phyloP scores from a whole-genome alignment of 2,329 filamentous ascomycete genomes.

The Pseudocercospora musae region DNA sequence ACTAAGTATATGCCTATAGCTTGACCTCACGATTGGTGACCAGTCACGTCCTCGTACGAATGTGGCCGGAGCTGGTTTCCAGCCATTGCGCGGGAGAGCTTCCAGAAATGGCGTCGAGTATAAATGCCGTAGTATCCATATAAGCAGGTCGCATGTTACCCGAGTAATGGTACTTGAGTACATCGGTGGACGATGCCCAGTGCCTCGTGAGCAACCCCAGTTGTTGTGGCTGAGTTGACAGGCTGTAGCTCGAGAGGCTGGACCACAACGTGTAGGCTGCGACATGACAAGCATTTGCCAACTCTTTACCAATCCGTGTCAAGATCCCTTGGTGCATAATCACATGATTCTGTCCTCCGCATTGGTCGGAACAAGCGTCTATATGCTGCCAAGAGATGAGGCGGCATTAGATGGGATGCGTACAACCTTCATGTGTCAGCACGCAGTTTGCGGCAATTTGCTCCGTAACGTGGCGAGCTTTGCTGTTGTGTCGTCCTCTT shows the following conservation, averaged over 20 bases:
- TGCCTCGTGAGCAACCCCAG: slow-evolving; percentile 1
- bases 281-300: neutral
- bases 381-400: neutral
- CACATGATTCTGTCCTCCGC: neutral
- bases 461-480: neutral
- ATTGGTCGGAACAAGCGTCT: neutral
- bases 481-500: neutral
- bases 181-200: neutral
- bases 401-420: neutral
- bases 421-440: neutral
- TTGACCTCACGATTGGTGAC: neutral
- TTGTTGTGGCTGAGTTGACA: neutral
- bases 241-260: neutral
- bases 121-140: neutral
- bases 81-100: neutral
- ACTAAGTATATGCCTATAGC: neutral
- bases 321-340: neutral
- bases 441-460: neutral
- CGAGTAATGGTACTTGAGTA: neutral
- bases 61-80: neutral
- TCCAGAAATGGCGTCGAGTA: neutral
- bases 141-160: slow-evolving; percentile 1
- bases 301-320: neutral
- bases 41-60: neutral
- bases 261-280: neutral